Evolutionary conservation across 306 rosid species (phyloP), one percentile per base, ranked within the genome.

Genomic region (Acacia confusa): DNA sequence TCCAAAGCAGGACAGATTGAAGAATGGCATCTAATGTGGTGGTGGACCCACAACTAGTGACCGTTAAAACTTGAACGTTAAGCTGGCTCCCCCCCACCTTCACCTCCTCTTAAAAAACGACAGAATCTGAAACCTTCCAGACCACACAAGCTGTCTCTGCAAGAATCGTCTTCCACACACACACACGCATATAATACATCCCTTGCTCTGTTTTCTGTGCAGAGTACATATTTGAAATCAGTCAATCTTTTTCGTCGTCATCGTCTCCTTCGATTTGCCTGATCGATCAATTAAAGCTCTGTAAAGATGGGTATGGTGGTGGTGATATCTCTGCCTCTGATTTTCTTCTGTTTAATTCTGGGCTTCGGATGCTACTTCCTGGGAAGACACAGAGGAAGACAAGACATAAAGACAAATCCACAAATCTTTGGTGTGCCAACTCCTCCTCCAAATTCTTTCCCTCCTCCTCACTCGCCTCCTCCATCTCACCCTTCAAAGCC

Each of bases 361-460:
- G 95, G 97, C 0, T 93, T 91, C n/a, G 97, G 99, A 2, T 95
- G 97, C 76, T 95, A 89, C 89, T 95, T 90, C 70, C 70, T 90
- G 9, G 99, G 97, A 65, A 86, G 90, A 85, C 63, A 80, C 1
- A 93, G 84, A 79, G 99, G 97, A 30, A 85, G 97, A 57, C 82
- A 72, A n/a, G 97, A 91, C 2, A 85, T 85, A 0, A 82, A 81
- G 30, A 87, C 87, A 43, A 89, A 83, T 24, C 86, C 97, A 3
- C 99, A 93, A 79, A 85, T 89, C 45, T 93, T 84, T 72, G 97
- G 97, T 25, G 81, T 85, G 77, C 97, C 97, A 3, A 44, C 86
- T 69, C 97, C 97, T 1, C 99, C 98, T 0, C 95, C 92, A 0
- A 91, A 92, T 0, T 86, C 84, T 47, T 9, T 76, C 19, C 76